Conservation (phyloP, 306 rosid species). For the Elaeagnus macrophylla region DNA sequence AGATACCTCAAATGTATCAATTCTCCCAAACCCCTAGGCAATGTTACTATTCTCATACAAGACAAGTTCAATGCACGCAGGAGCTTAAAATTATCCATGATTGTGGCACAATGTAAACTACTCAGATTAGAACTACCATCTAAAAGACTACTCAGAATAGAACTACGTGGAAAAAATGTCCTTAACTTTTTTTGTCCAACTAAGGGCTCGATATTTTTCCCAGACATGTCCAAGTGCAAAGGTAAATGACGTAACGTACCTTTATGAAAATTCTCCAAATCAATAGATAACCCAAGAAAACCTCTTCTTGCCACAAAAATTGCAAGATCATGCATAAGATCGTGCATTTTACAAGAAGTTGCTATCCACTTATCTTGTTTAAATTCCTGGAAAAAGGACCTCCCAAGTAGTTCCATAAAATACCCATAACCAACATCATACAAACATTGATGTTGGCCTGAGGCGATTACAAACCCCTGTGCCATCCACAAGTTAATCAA, state of each 20-base stretch:
- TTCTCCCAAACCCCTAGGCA: background rate
- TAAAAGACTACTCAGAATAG: too few relatives aligned
- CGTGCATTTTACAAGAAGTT: background rate
- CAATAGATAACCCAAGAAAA: background rate
- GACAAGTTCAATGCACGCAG: background rate
- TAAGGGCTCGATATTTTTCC: background rate
- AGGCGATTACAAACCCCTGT: background rate
- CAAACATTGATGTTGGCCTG: background rate
- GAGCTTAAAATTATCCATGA: background rate
- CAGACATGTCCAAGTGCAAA: background rate
- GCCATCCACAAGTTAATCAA: background rate
- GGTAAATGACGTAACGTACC: background rate
- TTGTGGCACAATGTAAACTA: too few relatives aligned
- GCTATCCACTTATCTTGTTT: background rate
- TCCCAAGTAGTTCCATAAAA: constrained; percentile 8
- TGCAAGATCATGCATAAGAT: background rate
- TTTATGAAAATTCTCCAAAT: background rate
- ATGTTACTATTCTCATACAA: too few relatives aligned
- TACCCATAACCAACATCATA: background rate
- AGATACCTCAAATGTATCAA: constrained; percentile 1
- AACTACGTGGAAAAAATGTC: too few relatives aligned
- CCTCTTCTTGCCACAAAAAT: background rate
- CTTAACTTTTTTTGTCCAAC: background rate
- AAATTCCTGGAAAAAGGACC: constrained; percentile 7
- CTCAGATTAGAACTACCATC: too few relatives aligned